A percentile compares a stretch with the other conserved stretches of the same genome.
Conservation (phyloP, 139 green algal genomes). For the Axilococcus clingmanii region DNA sequence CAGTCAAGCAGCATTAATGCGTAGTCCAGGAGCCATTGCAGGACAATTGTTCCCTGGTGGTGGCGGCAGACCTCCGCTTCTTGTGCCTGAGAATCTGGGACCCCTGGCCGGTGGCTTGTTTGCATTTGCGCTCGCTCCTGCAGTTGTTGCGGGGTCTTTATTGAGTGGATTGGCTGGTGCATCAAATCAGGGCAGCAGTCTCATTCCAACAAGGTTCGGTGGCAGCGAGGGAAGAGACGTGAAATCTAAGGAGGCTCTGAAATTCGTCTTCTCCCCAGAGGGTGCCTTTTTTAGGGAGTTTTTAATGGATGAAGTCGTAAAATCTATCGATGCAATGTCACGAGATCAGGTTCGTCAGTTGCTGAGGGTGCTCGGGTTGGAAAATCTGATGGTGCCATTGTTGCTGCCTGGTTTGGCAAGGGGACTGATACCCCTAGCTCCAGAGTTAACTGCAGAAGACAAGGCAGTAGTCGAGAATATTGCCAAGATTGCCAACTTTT, state of each 20-base stretch:
- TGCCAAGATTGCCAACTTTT: slow-evolving; percentile 50
- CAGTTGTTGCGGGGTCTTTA: slow-evolving; percentile 5
- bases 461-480: slow-evolving; percentile 59
- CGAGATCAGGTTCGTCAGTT: slow-evolving; percentile 60
- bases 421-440: slow-evolving; percentile 45
- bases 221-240: not conserved
- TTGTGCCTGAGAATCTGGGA: too few relatives aligned
- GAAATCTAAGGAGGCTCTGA: slow-evolving; percentile 48
- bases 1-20: not conserved
- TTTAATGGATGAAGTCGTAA: slow-evolving; percentile 91
- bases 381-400: slow-evolving; percentile 28
- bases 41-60: not conserved
- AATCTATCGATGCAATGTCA: slow-evolving; percentile 83
- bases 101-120: slow-evolving; percentile 1
- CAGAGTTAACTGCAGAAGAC: slow-evolving; percentile 45
- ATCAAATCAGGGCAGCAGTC: not conserved
- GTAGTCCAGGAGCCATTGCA: not conserved
- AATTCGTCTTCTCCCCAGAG: slow-evolving; percentile 68
- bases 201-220: not conserved
- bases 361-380: slow-evolving; percentile 22
- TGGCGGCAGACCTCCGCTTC: not conserved
- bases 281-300: slow-evolving; percentile 91
- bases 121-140: slow-evolving; percentile 11
- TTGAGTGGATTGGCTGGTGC: not conserved
- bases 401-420: slow-evolving; percentile 30